Percentiles rank a stretch among this genome's conserved stretches.
Conservation (phyloP, 176 grass and related monocot genomes). For the Bothriochloa decipiens region DNA sequence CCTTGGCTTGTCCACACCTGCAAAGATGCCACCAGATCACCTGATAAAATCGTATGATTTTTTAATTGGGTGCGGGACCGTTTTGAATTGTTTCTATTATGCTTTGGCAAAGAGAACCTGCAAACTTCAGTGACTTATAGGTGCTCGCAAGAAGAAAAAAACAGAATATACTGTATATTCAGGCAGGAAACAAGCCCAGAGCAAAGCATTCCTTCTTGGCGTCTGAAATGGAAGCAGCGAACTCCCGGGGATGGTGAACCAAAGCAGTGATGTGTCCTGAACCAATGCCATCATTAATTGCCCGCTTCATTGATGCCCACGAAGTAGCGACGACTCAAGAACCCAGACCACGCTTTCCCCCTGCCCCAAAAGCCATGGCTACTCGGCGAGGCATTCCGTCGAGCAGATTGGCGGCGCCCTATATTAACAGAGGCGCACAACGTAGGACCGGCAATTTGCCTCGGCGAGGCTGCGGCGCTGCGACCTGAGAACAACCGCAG, state of each 20-base stretch:
- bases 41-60: slow-evolving; percentile 19
- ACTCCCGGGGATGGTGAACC: background rate
- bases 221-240: background rate
- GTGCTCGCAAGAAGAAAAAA: background rate
- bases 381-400: background rate
- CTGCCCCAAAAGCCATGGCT: background rate
- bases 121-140: background rate
- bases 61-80: background rate
- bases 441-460: background rate
- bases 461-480: background rate
- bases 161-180: background rate
- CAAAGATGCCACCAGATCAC: slow-evolving; percentile 9
- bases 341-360: background rate
- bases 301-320: background rate
- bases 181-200: background rate
- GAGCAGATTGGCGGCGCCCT: background rate
- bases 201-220: background rate
- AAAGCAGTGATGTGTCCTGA: background rate
- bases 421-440: background rate
- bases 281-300: too few relatives aligned
- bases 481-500: background rate
- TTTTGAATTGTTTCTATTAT: background rate
- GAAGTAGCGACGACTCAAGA: background rate
- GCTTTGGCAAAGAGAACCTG: background rate
- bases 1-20: slow-evolving; percentile 8